Base-by-base conservation (phyloP, 2,329 filamentous ascomycete species). In the Endoconidiophora polonica region DNA sequence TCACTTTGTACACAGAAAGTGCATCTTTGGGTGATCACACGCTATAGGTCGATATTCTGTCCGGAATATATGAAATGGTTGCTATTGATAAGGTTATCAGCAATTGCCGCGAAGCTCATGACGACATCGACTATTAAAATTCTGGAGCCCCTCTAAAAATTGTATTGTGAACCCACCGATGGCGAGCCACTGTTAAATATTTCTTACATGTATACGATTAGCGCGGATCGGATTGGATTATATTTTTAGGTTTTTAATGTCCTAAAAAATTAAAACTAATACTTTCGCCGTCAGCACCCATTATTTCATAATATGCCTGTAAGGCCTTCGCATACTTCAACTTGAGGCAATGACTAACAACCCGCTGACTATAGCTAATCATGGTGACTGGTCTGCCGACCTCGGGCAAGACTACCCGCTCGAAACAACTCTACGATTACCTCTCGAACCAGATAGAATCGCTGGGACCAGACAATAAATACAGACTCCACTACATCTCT, bases 401-500 rank as follows among this genome's bases (percentile, higher is more conserved):
- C 55, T 82, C 79, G 26, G 79, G 79, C 61, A 83, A 83, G 65
- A 77, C 77, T 33, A 76, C 75, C 18, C 76, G 79, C 56, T 77
- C 79, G 10, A 66, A 68, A 43, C 77, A 90, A 62, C 74, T 91
- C 9, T 65, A 79, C 59, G 63, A 71, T 33, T 79, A 79, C 64
- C 76, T 88, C 59, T 61, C 70, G 45, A 65, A 71, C 55, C 77
- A 73, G 59, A 77, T 80, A 62, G 64, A 64, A 55, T 38, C 44
- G 10, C 59, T 58, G 52, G 59, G 50, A 50, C 58, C 44, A 55
- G 56, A 65, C 20, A 61, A 64, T 12, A 69, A 69, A 52, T 77
- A 85, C 58, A 79, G 79, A 53, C 70, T 87, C 2, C 80, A 86
- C 61, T 74, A 85, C 56, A 76, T 90, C 58, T 83, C 81, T 50